A percentile compares a stretch with the other conserved stretches of the same genome.
phyloP scores from a whole-genome alignment of 23 red algal species.

The Chondrus crispus region DNA sequence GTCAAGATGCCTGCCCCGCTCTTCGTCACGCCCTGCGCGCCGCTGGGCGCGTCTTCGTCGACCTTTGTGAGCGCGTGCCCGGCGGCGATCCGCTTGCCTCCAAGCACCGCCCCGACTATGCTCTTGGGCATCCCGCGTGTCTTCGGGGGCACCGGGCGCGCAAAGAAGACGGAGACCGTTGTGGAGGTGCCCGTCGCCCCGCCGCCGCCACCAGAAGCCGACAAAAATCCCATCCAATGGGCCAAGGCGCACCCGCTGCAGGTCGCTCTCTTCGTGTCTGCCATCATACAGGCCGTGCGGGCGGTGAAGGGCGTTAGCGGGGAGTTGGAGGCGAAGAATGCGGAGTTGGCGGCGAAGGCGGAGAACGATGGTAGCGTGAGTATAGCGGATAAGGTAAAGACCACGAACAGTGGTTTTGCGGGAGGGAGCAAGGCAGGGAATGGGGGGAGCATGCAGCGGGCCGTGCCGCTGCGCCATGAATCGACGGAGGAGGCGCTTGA shows the following conservation, averaged over 20 bases:
- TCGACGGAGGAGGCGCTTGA: constrained; percentile 73
- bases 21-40: not conserved
- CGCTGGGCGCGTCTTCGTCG: not conserved
- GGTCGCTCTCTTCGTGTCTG: not conserved
- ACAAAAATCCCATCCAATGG: not conserved
- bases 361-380: not conserved
- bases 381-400: not conserved
- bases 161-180: not conserved
- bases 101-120: constrained; percentile 12
- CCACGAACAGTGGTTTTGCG: too few relatives aligned
- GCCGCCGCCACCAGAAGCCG: not conserved
- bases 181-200: not conserved
- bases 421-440: not conserved
- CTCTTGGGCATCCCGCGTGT: constrained; percentile 56
- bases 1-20: not conserved
- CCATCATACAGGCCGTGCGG: not conserved
- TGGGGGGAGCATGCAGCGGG: not conserved
- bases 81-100: not conserved
- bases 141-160: not conserved
- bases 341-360: not conserved
- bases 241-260: constrained; percentile 39
- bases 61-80: not conserved
- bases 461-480: constrained; percentile 40
- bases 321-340: not conserved
- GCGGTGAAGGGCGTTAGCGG: not conserved